phyloP scores from a whole-genome alignment of 108 stramenopile species.

The Fistulifera pelliculosa region DNA sequence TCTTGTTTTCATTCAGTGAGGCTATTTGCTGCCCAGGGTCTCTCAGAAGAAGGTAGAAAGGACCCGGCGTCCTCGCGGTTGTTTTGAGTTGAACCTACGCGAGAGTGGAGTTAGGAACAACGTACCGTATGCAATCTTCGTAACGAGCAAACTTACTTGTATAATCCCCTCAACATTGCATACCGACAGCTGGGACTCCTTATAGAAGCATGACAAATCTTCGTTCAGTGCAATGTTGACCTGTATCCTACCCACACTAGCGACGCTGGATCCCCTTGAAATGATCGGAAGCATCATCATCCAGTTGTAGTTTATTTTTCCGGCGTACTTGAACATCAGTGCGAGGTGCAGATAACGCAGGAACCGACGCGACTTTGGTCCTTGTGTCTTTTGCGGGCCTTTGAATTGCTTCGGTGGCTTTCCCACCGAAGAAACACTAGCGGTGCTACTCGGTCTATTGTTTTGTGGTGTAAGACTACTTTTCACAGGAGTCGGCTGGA shows the following conservation, averaged over 20 bases:
- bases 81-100: constrained; percentile 27
- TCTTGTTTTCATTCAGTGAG: constrained; percentile 67
- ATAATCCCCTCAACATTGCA: constrained; percentile 72
- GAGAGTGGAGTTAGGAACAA: constrained; percentile 3
- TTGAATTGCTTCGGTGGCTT: constrained; percentile 7
- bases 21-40: constrained; percentile 64
- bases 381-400: constrained; percentile 10
- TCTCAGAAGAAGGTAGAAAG: constrained; percentile 53
- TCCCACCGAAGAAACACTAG: constrained; percentile 3
- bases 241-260: constrained; percentile 12
- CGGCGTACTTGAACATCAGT: neutral
- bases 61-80: constrained; percentile 25
- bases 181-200: constrained; percentile 58
- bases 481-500: neutral
- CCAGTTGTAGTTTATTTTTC: neutral
- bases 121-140: neutral
- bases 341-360: constrained; percentile 2
- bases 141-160: constrained; percentile 25
- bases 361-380: constrained; percentile 4
- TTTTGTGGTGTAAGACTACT: neutral
- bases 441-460: neutral
- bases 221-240: constrained; percentile 73
- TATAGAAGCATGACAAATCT: constrained; percentile 81
- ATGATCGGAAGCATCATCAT: constrained; percentile 2
- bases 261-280: constrained; percentile 5